A percentile compares a stretch with the other conserved stretches of the same genome.
Conservation (phyloP, 2,329 filamentous ascomycete genomes). For the Paramyrothecium sp. region DNA sequence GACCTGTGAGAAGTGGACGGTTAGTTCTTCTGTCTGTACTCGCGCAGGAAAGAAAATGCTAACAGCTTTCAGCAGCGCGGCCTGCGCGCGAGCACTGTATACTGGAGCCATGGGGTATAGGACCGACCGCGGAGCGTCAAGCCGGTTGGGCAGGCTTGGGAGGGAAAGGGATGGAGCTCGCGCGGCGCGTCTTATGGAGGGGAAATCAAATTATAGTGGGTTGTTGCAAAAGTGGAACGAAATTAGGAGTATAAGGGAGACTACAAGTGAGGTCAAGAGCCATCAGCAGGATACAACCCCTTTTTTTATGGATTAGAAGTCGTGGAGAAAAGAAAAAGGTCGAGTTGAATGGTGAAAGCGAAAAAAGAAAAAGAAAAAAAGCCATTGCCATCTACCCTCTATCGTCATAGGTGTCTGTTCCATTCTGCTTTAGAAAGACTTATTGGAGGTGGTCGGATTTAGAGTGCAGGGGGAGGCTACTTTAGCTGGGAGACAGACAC, state of each 20-base stretch:
- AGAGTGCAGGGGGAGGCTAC: too few species aligned
- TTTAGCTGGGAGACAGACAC: too few species aligned
- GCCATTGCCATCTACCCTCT: not conserved
- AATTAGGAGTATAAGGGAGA: not conserved
- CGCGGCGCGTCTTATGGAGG: not conserved
- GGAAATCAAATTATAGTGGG: not conserved
- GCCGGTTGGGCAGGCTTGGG: not conserved
- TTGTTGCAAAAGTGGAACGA: not conserved
- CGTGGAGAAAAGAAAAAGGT: not conserved
- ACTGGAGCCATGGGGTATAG: slow-evolving; percentile 18
- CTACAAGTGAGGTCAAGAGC: too few species aligned
- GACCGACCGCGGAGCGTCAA: not conserved
- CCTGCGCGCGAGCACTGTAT: slow-evolving; percentile 44
- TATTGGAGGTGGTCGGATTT: too few species aligned
- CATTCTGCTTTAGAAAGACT: too few species aligned
- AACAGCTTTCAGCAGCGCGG: slow-evolving; percentile 57
- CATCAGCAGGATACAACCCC: too few species aligned
- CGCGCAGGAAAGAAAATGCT: slow-evolving; percentile 16
- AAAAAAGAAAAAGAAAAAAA: not conserved
- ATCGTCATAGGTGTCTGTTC: not conserved
- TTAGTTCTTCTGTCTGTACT: slow-evolving; percentile 1
- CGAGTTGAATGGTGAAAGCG: not conserved
- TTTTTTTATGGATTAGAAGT: too few species aligned
- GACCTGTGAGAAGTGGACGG: slow-evolving; percentile 17
- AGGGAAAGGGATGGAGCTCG: not conserved